These are phyloP conservation scores for Obba rivulosa DNA, from an alignment of 768 basidiomycete genomes.

Conservation along the genomic window DNA sequence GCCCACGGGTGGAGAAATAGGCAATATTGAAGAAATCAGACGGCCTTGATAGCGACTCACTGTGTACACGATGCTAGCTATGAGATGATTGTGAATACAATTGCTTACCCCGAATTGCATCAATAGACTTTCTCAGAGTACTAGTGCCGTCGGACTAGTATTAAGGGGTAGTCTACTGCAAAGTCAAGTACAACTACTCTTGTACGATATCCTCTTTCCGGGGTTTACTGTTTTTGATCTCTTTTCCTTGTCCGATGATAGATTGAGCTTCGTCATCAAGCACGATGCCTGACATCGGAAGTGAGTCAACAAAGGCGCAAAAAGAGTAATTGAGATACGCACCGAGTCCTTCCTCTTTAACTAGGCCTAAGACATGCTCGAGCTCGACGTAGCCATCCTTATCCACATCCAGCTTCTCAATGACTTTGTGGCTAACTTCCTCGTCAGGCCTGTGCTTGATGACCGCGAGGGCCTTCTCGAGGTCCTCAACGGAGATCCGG, in stretches of 20 bases:
- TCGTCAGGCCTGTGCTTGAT: slow-evolving; percentile 93
- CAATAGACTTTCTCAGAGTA: too few relatives aligned
- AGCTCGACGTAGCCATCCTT: slow-evolving; percentile 96
- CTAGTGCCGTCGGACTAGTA: too few relatives aligned
- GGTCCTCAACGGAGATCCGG: slow-evolving; percentile 81
- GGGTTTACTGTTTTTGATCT: slow-evolving; percentile 76
- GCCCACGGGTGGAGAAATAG: too few relatives aligned
- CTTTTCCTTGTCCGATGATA: slow-evolving; percentile 77
- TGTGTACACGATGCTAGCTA: too few relatives aligned
- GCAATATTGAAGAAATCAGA: too few relatives aligned
- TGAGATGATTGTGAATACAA: too few relatives aligned
- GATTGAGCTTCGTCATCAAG: slow-evolving; percentile 82
- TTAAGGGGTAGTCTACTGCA: too few relatives aligned
- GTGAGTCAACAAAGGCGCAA: not conserved
- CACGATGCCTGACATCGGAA: slow-evolving; percentile 58
- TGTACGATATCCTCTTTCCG: slow-evolving; percentile 95
- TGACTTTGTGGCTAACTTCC: too few relatives aligned
- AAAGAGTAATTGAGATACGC: slow-evolving; percentile 16
- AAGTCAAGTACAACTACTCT: slow-evolving; percentile 35
- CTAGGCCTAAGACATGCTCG: slow-evolving; percentile 87
- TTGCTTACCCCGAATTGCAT: too few relatives aligned
- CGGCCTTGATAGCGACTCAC: too few relatives aligned
- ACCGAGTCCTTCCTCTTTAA: slow-evolving; percentile 85
- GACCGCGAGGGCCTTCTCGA: slow-evolving; percentile 85
- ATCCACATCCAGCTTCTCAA: too few relatives aligned